Base-by-base conservation (phyloP, 2,329 filamentous ascomycete species). In the Alternaria sp. region DNA sequence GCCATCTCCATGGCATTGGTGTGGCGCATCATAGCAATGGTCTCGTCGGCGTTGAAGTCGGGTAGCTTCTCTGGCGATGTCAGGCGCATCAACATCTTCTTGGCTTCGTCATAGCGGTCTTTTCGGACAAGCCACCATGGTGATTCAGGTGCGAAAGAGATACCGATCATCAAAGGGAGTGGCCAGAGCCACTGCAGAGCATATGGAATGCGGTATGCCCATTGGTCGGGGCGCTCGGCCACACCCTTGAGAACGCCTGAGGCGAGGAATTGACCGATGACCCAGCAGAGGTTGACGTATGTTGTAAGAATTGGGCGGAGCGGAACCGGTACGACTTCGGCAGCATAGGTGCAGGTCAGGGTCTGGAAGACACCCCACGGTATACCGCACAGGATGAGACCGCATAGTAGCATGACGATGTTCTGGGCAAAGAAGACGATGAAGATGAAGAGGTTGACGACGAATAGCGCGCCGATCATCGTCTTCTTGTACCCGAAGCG, bases 1-100 rank as follows among this genome's bases (percentile, higher is more conserved):
- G 87, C 82, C 73, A 92, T 86, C 76, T 97, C 93, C 14, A 96
- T 82, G 1, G 90, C 90, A 6, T 91, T 93, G 4, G 93, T 97
- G 74, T 95, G 92, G 4, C 92, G 87, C 90, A 97, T 97, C 92
- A 97, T 95, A 69, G 91, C 89, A 62, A 97, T 85, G 0, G 92
- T 95, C 41, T 78, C 70, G 57, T 78, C 71, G 53, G 71, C 69
- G 49, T 77, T 74, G 70, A 76, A 76, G 36, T 89, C 85, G 5
- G 68, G 64, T 32, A 74, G 67, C 60, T 70, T 76, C 14, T 78
- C 72, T 5, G 74, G 65, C 68, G 85, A 89, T 3, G 90, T 91
- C 34, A 92, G 81, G 8, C 90, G 87, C 55, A 89, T 79, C 25
- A 92, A 82, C 18, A 89, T 82, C 51, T 82, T 80, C 80, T 90